phyloP scores from a whole-genome alignment of 805 yeast genomes.

The Kurtzmaniella fragi region DNA sequence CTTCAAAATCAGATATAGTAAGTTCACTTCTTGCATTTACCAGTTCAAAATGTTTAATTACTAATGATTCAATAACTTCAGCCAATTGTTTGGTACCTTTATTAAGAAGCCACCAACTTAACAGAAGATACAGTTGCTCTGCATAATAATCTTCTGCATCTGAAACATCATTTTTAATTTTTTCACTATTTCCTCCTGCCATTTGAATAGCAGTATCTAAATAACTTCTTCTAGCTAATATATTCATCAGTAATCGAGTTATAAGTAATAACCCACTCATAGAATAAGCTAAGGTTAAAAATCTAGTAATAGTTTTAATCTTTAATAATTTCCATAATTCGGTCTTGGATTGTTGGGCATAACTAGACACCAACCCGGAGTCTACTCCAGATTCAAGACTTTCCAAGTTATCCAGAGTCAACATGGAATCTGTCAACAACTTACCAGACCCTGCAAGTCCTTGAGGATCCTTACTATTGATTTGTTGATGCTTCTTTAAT shows the following conservation, averaged over 20 bases:
- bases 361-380: conserved; percentile 13
- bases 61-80: conserved; percentile 48
- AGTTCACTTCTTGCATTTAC: conserved; percentile 73
- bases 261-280: conserved; percentile 67
- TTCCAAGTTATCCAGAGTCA: conserved; percentile 38
- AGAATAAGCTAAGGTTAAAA: conserved; percentile 65
- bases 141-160: conserved; percentile 44
- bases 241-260: conserved; percentile 81
- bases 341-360: conserved; percentile 27
- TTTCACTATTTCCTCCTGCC: conserved; percentile 43
- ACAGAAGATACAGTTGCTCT: conserved; percentile 78
- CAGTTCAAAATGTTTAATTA: conserved; percentile 54
- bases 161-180: conserved; percentile 11
- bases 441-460: conserved; percentile 16
- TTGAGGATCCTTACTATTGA: conserved; percentile 10
- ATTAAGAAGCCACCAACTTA: conserved; percentile 92
- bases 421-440: conserved; percentile 36
- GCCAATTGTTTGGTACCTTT: conserved; percentile 70
- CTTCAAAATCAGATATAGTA: conserved; percentile 54
- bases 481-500: conserved; percentile 41
- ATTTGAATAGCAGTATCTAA: conserved; percentile 69
- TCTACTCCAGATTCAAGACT: conserved; percentile 23
- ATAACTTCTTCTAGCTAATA: conserved; percentile 82
- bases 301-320: conserved; percentile 65
- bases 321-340: conserved; percentile 84